Evolutionary conservation across 441 rosid species (phyloP).

Genomic region (Arabidopsis hybrid): DNA sequence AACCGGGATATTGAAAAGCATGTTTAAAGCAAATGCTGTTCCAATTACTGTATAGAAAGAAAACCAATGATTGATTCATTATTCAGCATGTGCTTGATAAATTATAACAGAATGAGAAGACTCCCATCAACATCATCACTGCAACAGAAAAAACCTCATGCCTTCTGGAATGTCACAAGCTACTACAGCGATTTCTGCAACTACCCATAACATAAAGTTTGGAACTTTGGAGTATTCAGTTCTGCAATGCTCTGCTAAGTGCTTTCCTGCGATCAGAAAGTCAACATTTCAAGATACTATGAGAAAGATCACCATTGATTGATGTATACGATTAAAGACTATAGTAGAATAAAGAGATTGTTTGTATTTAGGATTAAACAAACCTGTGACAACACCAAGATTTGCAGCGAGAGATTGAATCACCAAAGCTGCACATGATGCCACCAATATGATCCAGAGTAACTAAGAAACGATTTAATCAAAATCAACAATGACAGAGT

Average conservation of each 20-base stretch:
- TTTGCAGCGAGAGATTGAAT: constrained; percentile 96
- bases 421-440: constrained; percentile 91
- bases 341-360: constrained; percentile 32
- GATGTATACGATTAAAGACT: background rate
- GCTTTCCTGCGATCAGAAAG: constrained; percentile 63
- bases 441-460: constrained; percentile 94
- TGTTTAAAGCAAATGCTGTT: constrained; percentile 94
- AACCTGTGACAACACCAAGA: constrained; percentile 94
- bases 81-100: constrained; percentile 29
- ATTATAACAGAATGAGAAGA: background rate
- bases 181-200: constrained; percentile 87
- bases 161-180: constrained; percentile 99
- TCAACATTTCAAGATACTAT: too few species aligned
- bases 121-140: background rate
- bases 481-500: background rate
- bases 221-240: constrained; percentile 78
- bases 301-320: constrained; percentile 12
- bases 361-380: constrained; percentile 37
- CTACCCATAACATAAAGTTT: constrained; percentile 86
- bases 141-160: constrained; percentile 27
- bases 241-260: constrained; percentile 94
- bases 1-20: constrained; percentile 84
- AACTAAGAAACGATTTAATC: constrained; percentile 47
- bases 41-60: constrained; percentile 68
- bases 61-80: constrained; percentile 24